Conservation (phyloP, 257 asterid species). For the Ballota nigra region DNA sequence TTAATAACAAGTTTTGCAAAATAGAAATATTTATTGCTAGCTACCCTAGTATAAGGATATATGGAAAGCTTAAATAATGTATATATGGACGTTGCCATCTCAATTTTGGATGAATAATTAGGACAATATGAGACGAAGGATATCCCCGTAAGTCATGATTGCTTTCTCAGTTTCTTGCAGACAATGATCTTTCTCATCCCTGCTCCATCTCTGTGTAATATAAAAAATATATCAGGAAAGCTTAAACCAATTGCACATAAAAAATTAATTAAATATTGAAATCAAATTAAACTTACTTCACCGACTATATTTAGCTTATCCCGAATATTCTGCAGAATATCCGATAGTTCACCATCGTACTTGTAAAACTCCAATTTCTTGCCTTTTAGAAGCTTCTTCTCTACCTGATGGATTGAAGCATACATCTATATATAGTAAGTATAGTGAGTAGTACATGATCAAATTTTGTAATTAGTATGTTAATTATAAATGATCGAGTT, state of each 20-base stretch:
- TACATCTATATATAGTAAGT: too few species aligned
- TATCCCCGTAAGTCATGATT: background rate
- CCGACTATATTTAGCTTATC: slow-evolving; percentile 78
- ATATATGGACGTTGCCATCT: too few species aligned
- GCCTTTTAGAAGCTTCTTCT: slow-evolving; percentile 61
- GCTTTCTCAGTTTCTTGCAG: slow-evolving; percentile 2
- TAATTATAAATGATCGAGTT: too few species aligned
- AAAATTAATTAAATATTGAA: background rate
- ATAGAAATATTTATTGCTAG: too few species aligned
- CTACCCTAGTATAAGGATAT: too few species aligned
- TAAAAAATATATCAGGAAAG: too few species aligned
- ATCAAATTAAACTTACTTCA: slow-evolving; percentile 32
- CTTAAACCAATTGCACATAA: too few species aligned
- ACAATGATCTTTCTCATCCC: slow-evolving; percentile 12
- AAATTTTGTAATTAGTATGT: background rate
- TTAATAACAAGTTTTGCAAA: too few species aligned
- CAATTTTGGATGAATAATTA: background rate
- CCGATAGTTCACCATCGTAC: slow-evolving; percentile 81
- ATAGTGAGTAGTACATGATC: background rate
- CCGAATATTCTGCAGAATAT: slow-evolving; percentile 71
- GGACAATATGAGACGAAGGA: background rate
- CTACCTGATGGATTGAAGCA: slow-evolving; percentile 44
- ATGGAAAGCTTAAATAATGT: too few species aligned
- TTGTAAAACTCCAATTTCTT: slow-evolving; percentile 88
- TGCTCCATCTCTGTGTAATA: slow-evolving; percentile 11